Evolutionary conservation across 805 yeast species (phyloP).

Genomic region (Ogataea zsoltii): DNA sequence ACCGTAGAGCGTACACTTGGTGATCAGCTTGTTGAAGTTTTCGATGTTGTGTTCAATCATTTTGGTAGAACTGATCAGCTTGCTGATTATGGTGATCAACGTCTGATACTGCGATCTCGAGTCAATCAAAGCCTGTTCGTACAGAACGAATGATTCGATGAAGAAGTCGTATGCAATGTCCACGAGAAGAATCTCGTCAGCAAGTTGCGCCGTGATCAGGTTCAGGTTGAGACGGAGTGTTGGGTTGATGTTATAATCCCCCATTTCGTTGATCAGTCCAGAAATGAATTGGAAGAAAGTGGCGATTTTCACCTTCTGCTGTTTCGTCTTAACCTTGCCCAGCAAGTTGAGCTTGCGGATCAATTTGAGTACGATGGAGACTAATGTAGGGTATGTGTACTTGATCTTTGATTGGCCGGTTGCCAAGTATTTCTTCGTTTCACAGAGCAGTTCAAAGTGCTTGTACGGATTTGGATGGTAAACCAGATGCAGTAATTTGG

Average conservation of each 20-base stretch:
- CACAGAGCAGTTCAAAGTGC: constrained; percentile 47
- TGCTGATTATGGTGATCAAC: constrained; percentile 47
- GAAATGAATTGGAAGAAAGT: constrained; percentile 72
- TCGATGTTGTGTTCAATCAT: constrained; percentile 45
- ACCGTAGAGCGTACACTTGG: constrained; percentile 84
- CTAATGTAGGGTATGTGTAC: constrained; percentile 75
- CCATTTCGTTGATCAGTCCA: constrained; percentile 67
- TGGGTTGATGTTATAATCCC: constrained; percentile 36
- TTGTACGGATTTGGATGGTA: constrained; percentile 47
- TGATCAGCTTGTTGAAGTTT: constrained; percentile 78
- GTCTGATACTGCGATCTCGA: constrained; percentile 51
- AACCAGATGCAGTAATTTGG: constrained; percentile 69
- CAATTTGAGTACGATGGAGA: constrained; percentile 59
- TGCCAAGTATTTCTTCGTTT: constrained; percentile 48
- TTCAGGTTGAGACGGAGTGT: constrained; percentile 46
- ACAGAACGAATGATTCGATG: constrained; percentile 82
- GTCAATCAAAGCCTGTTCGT: constrained; percentile 63
- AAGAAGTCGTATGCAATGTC: constrained; percentile 85
- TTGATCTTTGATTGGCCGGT: constrained; percentile 57
- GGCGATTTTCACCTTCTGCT: constrained; percentile 22
- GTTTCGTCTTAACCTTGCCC: constrained; percentile 23
- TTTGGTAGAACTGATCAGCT: constrained; percentile 43
- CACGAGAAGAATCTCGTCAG: constrained; percentile 73
- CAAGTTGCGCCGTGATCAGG: constrained; percentile 67
- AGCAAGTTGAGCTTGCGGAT: constrained; percentile 49